Percentiles rank a stretch among this genome's conserved stretches.
Evolutionary conservation across 1,139 yeast genomes (phyloP).

Genomic region (Candida freyschussii): DNA sequence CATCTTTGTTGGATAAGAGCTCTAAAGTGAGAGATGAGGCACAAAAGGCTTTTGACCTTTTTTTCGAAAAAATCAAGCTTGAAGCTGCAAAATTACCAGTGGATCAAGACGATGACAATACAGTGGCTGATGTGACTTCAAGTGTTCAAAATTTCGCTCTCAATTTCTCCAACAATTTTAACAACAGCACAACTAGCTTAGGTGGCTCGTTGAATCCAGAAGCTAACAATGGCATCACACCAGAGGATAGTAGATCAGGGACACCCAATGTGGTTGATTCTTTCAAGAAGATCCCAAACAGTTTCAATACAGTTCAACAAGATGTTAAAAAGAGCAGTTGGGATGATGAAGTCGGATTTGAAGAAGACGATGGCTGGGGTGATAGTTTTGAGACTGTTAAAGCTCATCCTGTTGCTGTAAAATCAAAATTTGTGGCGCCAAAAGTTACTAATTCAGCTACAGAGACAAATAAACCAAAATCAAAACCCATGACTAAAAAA

Average conservation of each 20-base stretch:
- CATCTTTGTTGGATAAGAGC: slow-evolving; percentile 73
- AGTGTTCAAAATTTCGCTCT: slow-evolving; percentile 27
- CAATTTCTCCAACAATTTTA: slow-evolving; percentile 16
- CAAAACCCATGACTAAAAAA: slow-evolving; percentile 12
- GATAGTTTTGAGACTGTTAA: slow-evolving; percentile 5
- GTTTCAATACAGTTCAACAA: slow-evolving; percentile 2
- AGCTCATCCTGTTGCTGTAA: neutral
- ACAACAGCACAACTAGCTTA: slow-evolving; percentile 16
- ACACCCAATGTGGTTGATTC: slow-evolving; percentile 20
- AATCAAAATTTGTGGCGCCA: slow-evolving; percentile 14
- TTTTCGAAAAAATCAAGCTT: slow-evolving; percentile 57
- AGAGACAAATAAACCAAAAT: slow-evolving; percentile 7
- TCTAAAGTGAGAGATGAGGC: slow-evolving; percentile 71
- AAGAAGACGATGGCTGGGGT: slow-evolving; percentile 18
- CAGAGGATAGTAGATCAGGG: slow-evolving; percentile 18
- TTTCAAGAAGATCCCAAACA: slow-evolving; percentile 9
- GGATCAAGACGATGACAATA: slow-evolving; percentile 32
- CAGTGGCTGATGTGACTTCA: slow-evolving; percentile 24
- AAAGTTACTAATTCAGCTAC: slow-evolving; percentile 20
- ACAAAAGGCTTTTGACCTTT: slow-evolving; percentile 56
- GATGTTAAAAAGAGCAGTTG: slow-evolving; percentile 12
- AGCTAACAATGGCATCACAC: slow-evolving; percentile 11
- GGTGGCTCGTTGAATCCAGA: slow-evolving; percentile 22
- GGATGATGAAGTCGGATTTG: slow-evolving; percentile 14
- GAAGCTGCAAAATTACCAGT: slow-evolving; percentile 56